Evolutionary conservation across 2,329 filamentous ascomycete genomes (phyloP).

Genomic region (Pestalotiopsis sp.): DNA sequence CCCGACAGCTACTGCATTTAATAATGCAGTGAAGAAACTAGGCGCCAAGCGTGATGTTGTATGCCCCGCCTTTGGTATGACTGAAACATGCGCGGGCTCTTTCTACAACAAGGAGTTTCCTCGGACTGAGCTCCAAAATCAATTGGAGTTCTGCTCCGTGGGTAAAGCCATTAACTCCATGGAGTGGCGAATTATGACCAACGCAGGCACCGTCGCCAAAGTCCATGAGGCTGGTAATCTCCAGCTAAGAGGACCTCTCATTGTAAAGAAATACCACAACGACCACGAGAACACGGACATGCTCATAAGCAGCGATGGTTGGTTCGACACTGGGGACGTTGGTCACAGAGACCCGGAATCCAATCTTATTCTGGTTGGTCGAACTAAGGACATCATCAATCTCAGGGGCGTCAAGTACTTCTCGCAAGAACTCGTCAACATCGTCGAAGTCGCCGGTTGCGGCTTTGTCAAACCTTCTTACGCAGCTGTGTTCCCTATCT

Average conservation of each 20-base stretch:
- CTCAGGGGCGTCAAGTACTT: slow-evolving; percentile 49
- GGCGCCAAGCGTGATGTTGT: slow-evolving; percentile 3
- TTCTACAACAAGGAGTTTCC: slow-evolving; percentile 15
- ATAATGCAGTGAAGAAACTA: not conserved
- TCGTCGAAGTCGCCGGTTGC: slow-evolving; percentile 37
- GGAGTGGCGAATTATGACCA: not conserved
- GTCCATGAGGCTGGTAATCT: slow-evolving; percentile 53
- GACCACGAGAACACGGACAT: slow-evolving; percentile 59
- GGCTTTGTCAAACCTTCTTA: slow-evolving; percentile 27
- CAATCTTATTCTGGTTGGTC: slow-evolving; percentile 38
- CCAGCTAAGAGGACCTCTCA: slow-evolving; percentile 59
- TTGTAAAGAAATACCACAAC: slow-evolving; percentile 68
- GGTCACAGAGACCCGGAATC: slow-evolving; percentile 36
- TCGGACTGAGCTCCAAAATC: not conserved
- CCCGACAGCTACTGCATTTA: slow-evolving; percentile 12
- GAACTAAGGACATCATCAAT: slow-evolving; percentile 46
- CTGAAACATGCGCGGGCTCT: slow-evolving; percentile 15
- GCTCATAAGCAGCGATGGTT: slow-evolving; percentile 53
- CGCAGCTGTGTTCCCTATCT: slow-evolving; percentile 41
- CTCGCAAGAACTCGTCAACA: slow-evolving; percentile 39
- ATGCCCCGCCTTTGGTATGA: slow-evolving; percentile 16
- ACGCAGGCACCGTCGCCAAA: not conserved
- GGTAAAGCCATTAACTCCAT: slow-evolving; percentile 2
- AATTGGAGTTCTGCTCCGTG: slow-evolving; percentile 11
- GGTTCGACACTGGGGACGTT: slow-evolving; percentile 45